Conservation (phyloP, 2,329 filamentous ascomycete genomes). For the Talaromyces sp. region DNA sequence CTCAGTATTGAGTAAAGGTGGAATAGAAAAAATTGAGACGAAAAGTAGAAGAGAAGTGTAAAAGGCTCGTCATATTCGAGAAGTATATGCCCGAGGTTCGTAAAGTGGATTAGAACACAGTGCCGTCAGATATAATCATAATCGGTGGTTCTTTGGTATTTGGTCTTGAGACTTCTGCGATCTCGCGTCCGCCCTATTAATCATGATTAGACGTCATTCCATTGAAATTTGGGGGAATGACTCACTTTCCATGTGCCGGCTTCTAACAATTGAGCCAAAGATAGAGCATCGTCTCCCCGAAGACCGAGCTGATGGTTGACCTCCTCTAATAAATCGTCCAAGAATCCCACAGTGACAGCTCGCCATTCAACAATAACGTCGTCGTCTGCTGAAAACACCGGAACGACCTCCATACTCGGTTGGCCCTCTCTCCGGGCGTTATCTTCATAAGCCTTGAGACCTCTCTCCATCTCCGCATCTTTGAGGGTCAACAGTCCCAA, state of each 20-base stretch:
- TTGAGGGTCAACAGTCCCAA: constrained; percentile 79
- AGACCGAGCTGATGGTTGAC: constrained; percentile 69
- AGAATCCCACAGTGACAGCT: constrained; percentile 70
- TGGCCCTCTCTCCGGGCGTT: constrained; percentile 71
- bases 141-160: constrained; percentile 97
- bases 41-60: not conserved
- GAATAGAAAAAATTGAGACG: not conserved
- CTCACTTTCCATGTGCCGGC: constrained; percentile 96
- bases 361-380: constrained; percentile 80
- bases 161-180: constrained; percentile 90
- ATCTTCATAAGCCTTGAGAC: constrained; percentile 66
- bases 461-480: constrained; percentile 65
- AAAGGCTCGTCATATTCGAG: not conserved
- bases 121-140: constrained; percentile 92
- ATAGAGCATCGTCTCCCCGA: constrained; percentile 67
- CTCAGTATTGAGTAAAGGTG: not conserved
- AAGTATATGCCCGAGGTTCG: not conserved
- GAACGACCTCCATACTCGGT: constrained; percentile 70
- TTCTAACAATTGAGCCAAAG: constrained; percentile 84
- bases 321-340: constrained; percentile 68
- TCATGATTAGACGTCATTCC: not conserved
- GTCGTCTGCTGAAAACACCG: constrained; percentile 69
- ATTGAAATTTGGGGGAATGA: not conserved
- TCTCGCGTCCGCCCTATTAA: constrained; percentile 78
- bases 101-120: constrained; percentile 68